These are phyloP conservation scores for Yarrowia sp. DNA, from an alignment of 805 yeast genomes.

Conservation along the genomic window DNA sequence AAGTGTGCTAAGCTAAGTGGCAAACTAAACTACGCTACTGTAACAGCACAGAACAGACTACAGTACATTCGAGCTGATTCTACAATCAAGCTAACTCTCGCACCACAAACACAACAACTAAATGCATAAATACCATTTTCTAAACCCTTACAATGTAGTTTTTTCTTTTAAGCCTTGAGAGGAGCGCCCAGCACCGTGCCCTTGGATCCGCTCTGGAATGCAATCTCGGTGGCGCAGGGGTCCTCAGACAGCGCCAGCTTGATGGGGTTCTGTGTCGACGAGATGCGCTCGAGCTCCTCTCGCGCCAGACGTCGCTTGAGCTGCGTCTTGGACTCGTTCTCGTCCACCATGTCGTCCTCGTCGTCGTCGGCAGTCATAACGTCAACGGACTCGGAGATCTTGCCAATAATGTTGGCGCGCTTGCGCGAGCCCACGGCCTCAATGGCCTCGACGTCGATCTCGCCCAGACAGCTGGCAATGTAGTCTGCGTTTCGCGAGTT, in stretches of 20 bases:
- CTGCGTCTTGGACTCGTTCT: constrained; percentile 30
- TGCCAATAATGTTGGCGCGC: constrained; percentile 42
- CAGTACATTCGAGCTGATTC: too few species aligned
- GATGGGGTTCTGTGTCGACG: constrained; percentile 30
- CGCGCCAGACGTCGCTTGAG: constrained; percentile 43
- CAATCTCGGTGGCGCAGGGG: constrained; percentile 47
- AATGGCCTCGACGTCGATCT: constrained; percentile 28
- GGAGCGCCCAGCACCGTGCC: constrained; percentile 88
- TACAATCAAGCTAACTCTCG: too few species aligned
- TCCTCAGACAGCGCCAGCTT: constrained; percentile 56
- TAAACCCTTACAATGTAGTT: not conserved
- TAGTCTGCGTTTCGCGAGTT: constrained; percentile 76
- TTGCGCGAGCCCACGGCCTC: constrained; percentile 24
- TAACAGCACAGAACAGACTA: too few species aligned
- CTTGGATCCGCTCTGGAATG: constrained; percentile 51
- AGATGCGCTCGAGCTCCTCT: constrained; percentile 46
- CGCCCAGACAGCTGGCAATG: constrained; percentile 52
- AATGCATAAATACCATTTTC: constrained; percentile 21
- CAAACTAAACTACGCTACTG: too few species aligned
- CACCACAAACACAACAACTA: too few species aligned
- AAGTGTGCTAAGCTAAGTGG: too few species aligned
- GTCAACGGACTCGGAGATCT: constrained; percentile 43
- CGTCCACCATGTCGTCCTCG: constrained; percentile 33
- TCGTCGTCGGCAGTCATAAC: constrained; percentile 46
- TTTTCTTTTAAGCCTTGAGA: constrained; percentile 22